Base-by-base conservation (phyloP, 2,329 filamentous ascomycete genomes). In the Magnaporthales sp. region DNA sequence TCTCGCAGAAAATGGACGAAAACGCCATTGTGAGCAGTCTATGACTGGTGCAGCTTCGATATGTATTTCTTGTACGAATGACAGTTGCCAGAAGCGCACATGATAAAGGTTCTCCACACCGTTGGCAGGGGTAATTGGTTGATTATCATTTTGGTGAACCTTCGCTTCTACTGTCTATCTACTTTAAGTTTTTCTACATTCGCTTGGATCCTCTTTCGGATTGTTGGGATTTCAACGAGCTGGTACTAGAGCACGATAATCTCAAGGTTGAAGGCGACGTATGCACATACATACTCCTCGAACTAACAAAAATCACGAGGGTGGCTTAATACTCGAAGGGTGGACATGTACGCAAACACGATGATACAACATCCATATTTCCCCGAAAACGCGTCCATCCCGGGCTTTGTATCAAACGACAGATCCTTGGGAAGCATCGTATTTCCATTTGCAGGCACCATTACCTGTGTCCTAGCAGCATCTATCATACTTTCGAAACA, bases 321-420 rank as follows among this genome's bases (percentile, higher is more conserved):
- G n/a, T 13, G 38, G 4, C n/a, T n/a, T 4, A 1, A 19, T 26
- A 24, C 8, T 58, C 11, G 4, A 8, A n/a, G n/a, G 2, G 22
- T 58, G 1, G n/a, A 5, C 5, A 60, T 27, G 26, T 4, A 27
- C 22, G 10, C 56, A 60, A 7, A 8, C 11, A 24, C 22, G 26
- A 60, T 60, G n/a, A 27, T 4, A 10, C 56, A 60, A 27, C 83
- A 86, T 69, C 84, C 84, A 0, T 87, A 86, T 69, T 81, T 80
- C 69, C 84, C 84, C 0, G 72, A 73, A 2, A 74, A 75, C 60
- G 77, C 79, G 19, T 67, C 68, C 15, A 79, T 87, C 30, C 77
- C 80, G 1, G 70, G 72, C 60, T 87, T 83, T 70, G 72, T 70
- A 22, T 74, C 81, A 60, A 86, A 86, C 69, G 74, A 74, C 24